Evolutionary conservation across 768 basidiomycete genomes (phyloP).

Genomic region (Kwoniella dendrophila): DNA sequence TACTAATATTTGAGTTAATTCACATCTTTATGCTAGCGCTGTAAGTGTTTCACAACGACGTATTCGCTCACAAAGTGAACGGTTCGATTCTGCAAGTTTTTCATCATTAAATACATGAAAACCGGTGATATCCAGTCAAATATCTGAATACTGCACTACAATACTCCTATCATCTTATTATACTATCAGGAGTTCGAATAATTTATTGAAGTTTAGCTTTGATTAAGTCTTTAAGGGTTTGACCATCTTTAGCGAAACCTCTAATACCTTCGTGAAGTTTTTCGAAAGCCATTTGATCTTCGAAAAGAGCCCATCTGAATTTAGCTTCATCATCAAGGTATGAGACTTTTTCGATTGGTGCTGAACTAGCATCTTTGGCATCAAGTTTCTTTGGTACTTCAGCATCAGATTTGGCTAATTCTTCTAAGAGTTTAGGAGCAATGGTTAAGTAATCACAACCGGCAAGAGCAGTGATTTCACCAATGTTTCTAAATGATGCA

Average conservation of each 20-base stretch:
- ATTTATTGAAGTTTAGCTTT: constrained; percentile 60
- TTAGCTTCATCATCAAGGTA: constrained; percentile 91
- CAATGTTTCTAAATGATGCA: constrained; percentile 95
- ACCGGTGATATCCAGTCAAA: too few species aligned
- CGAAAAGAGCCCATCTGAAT: constrained; percentile 91
- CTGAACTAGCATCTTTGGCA: constrained; percentile 58
- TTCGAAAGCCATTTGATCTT: constrained; percentile 97
- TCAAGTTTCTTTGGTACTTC: constrained; percentile 84
- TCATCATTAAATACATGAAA: not conserved
- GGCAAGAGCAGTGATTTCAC: constrained; percentile 92
- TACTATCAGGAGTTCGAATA: not conserved
- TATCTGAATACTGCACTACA: too few species aligned
- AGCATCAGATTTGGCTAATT: constrained; percentile 69
- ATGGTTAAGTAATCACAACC: constrained; percentile 99
- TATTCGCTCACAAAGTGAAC: too few species aligned
- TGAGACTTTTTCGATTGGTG: constrained; percentile 74
- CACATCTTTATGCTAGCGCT: too few species aligned
- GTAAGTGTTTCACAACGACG: too few species aligned
- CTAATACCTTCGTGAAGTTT: constrained; percentile 98
- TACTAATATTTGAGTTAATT: too few species aligned
- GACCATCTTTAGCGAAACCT: constrained; percentile 96
- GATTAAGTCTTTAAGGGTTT: constrained; percentile 78
- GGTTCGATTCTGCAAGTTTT: too few species aligned
- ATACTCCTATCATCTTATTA: too few species aligned
- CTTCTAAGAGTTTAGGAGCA: constrained; percentile 82